Conservation (phyloP, 441 rosid genomes). For the Populus hybrid region DNA sequence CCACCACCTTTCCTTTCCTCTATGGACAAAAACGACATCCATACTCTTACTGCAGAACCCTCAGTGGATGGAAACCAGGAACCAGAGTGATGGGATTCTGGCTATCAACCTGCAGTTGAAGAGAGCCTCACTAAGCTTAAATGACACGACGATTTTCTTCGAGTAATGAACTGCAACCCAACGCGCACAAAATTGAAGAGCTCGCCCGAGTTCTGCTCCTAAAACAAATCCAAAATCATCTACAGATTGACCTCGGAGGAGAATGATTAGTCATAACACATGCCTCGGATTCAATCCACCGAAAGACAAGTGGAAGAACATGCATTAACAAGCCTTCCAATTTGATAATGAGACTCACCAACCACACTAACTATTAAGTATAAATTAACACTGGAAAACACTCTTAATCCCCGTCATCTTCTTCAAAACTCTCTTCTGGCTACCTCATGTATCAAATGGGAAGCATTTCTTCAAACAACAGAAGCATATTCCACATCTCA, state of each 20-base stretch:
- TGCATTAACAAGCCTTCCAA: neutral
- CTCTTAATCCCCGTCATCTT: neutral
- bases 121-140: too few relatives aligned
- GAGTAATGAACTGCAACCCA: neutral
- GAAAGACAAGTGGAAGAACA: neutral
- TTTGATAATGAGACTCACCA: slow-evolving; percentile 20
- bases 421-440: neutral
- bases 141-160: neutral
- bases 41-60: too few relatives aligned
- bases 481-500: neutral
- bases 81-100: too few relatives aligned
- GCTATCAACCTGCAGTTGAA: too few relatives aligned
- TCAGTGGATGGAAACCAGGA: too few relatives aligned
- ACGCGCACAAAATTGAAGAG: neutral
- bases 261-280: neutral
- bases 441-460: slow-evolving; percentile 12
- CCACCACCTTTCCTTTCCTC: neutral
- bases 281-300: neutral
- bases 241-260: neutral
- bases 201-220: neutral
- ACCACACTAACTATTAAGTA: slow-evolving; percentile 17
- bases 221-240: neutral
- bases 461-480: slow-evolving; percentile 3
- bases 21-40: neutral
- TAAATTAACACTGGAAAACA: neutral